Percentiles rank a stretch among this genome's conserved stretches.
These are phyloP conservation scores for Polytrichum commune DNA, from an alignment of 225 moss, liverwort and hornwort genomes.

Conservation along the genomic window DNA sequence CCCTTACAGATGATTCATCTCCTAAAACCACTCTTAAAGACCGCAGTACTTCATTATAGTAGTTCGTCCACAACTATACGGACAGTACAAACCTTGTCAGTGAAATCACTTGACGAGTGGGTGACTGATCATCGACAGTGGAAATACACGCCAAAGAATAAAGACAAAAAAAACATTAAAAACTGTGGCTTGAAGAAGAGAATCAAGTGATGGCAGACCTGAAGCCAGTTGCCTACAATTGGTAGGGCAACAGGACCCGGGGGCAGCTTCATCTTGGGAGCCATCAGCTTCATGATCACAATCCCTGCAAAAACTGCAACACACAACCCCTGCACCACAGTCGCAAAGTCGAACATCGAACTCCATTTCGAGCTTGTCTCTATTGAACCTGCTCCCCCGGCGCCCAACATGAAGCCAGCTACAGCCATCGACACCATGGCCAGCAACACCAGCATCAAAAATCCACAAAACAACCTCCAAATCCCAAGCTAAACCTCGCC, in stretches of 20 bases:
- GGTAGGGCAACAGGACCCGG: constrained; percentile 57
- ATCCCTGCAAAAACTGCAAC: constrained; percentile 42
- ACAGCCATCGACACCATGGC: constrained; percentile 23
- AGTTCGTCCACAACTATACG: too few relatives aligned
- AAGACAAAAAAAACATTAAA: too few relatives aligned
- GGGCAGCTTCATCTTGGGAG: constrained; percentile 56
- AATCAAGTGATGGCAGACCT: constrained; percentile 23
- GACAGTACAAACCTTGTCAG: too few relatives aligned
- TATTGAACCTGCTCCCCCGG: neutral
- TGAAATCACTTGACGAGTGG: too few relatives aligned
- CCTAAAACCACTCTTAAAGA: too few relatives aligned
- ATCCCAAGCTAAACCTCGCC: neutral
- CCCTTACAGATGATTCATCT: too few relatives aligned
- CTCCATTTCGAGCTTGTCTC: constrained; percentile 8
- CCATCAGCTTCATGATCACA: constrained; percentile 30
- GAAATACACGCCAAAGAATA: too few relatives aligned
- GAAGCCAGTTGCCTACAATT: constrained; percentile 62
- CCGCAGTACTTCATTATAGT: too few relatives aligned
- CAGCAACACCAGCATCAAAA: neutral
- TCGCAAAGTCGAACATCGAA: constrained; percentile 29
- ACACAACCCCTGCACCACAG: constrained; percentile 34
- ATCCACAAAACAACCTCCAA: neutral
- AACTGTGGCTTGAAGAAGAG: too few relatives aligned
- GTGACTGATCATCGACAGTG: too few relatives aligned
- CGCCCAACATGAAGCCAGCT: constrained; percentile 13